Percentiles rank a stretch among this genome's conserved stretches.
Conservation (phyloP, 306 rosid species). For the Citrullus colocynthis region DNA sequence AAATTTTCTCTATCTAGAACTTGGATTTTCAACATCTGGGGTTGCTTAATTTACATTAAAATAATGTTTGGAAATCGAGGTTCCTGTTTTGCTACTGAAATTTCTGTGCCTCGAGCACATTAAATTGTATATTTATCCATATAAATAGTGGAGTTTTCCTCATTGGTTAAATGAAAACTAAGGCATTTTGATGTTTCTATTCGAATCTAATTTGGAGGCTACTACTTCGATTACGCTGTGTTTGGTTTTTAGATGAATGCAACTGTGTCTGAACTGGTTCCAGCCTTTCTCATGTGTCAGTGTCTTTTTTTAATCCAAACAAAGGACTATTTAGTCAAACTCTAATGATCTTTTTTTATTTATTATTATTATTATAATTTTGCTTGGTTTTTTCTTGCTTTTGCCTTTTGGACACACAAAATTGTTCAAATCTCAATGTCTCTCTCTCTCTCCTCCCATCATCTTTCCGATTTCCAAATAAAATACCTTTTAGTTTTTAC, state of each 20-base stretch:
- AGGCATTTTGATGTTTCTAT: constrained; percentile 62
- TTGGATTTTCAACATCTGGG: constrained; percentile 7
- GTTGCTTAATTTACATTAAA: constrained; percentile 7
- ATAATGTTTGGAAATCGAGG: constrained; percentile 7
- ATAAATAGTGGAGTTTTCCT: constrained; percentile 10
- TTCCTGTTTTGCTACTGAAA: neutral
- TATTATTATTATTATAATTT: neutral
- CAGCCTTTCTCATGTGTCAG: constrained; percentile 24
- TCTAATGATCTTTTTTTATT: neutral
- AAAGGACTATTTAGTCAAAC: constrained; percentile 11
- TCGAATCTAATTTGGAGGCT: constrained; percentile 20
- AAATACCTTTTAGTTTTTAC: neutral
- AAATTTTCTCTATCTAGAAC: neutral
- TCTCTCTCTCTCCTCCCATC: neutral
- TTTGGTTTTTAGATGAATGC: neutral
- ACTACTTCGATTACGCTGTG: constrained; percentile 6
- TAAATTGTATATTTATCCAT: constrained; percentile 5
- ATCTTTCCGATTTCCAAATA: neutral
- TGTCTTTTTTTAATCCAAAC: constrained; percentile 4
- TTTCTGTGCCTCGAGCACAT: constrained; percentile 15
- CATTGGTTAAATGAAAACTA: constrained; percentile 21
- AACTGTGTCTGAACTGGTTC: constrained; percentile 49
- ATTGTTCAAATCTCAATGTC: neutral
- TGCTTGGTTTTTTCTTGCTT: neutral
- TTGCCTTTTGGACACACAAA: neutral